Base-by-base conservation (phyloP, 2,329 filamentous ascomycete genomes). In the Neocatenulostroma microsporum region DNA sequence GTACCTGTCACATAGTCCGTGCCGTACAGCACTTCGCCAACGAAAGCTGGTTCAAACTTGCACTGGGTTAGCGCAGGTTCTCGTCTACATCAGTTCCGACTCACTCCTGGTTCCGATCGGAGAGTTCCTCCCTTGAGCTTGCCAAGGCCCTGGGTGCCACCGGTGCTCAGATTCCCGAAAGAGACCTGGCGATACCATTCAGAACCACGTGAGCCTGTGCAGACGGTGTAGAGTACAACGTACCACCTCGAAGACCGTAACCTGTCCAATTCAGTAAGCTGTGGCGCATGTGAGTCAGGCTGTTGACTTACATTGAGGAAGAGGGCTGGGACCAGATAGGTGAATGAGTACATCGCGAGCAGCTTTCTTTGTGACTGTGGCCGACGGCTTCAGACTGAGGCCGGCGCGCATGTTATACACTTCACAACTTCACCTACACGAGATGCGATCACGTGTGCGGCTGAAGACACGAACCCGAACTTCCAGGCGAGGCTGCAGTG, bases 1-100 rank as follows among this genome's bases (percentile, higher is more conserved):
- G 24, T 33, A 21, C n/a, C 10, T 13, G 30, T 33, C 9, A 34
- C 14, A 20, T 39, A 39, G 30, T 39, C 36, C 14, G 20, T 21
- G 5, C 23, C 30, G 21, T 39, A 39, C 5, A 12, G 6, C 7
- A 39, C 23, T 4, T 10, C 12, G 17, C 30, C 36, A 18, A 23
- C 27, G 24, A 39, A 34, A 9, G 28, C n/a, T 12, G 30, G 36
- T 18, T 27, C 24, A 21, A 39, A 34, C 7, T 19, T 13, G 14
- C 18, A 27, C 15, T 19, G 10, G 17, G 18, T 34, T 18, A 10
- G n/a, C n/a, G n/a, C 14, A 26, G 21, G 21, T 32, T 25, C 8
- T 20, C 36, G 21, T 25, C 21, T 6, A 31, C 15, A n/a, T n/a
- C n/a, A n/a, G n/a, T n/a, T n/a, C n/a, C 23, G 31, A 23, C 31